A percentile compares a stretch with the other conserved stretches of the same genome.
phyloP scores from a whole-genome alignment of 257 asterid species.

The Fraxinus pennsylvanica region DNA sequence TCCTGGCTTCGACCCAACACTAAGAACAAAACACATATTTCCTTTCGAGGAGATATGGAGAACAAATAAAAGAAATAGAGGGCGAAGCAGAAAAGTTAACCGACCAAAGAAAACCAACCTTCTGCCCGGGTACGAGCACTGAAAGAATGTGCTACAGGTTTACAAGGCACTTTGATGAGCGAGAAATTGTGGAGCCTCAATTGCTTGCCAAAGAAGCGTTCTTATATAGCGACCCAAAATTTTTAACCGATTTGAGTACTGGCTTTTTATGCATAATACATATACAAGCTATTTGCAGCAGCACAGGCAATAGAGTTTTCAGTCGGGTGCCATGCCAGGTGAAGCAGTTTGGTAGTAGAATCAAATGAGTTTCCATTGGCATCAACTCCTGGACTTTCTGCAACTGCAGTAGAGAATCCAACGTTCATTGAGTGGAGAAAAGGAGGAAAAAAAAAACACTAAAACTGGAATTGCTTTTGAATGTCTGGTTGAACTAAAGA shows the following conservation, averaged over 20 bases:
- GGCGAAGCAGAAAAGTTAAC: slow-evolving; percentile 39
- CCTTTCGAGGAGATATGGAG: slow-evolving; percentile 42
- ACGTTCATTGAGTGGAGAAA: neutral
- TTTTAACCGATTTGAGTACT: slow-evolving; percentile 33
- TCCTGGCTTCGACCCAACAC: slow-evolving; percentile 49
- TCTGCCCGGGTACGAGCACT: slow-evolving; percentile 29
- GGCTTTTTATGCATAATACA: slow-evolving; percentile 84
- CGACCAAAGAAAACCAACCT: slow-evolving; percentile 34
- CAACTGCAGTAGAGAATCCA: slow-evolving; percentile 44
- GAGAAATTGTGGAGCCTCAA: slow-evolving; percentile 36
- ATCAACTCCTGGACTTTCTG: slow-evolving; percentile 81
- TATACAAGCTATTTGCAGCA: slow-evolving; percentile 99
- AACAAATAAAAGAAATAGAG: slow-evolving; percentile 42
- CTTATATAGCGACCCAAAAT: slow-evolving; percentile 43
- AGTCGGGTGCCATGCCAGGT: slow-evolving; percentile 96
- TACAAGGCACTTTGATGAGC: slow-evolving; percentile 33
- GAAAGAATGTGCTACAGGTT: slow-evolving; percentile 42
- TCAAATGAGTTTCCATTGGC: slow-evolving; percentile 89
- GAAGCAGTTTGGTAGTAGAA: slow-evolving; percentile 89
- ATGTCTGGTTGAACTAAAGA: slow-evolving; percentile 6
- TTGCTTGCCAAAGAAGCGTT: slow-evolving; percentile 30
- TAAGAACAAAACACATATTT: slow-evolving; percentile 46
- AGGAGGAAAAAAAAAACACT: neutral
- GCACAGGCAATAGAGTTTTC: slow-evolving; percentile 98
- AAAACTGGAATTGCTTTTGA: neutral